Evolutionary conservation across 2,329 filamentous ascomycete genomes (phyloP), one percentile per base, ranked within the genome.

Genomic region (Eurotiales sp.): DNA sequence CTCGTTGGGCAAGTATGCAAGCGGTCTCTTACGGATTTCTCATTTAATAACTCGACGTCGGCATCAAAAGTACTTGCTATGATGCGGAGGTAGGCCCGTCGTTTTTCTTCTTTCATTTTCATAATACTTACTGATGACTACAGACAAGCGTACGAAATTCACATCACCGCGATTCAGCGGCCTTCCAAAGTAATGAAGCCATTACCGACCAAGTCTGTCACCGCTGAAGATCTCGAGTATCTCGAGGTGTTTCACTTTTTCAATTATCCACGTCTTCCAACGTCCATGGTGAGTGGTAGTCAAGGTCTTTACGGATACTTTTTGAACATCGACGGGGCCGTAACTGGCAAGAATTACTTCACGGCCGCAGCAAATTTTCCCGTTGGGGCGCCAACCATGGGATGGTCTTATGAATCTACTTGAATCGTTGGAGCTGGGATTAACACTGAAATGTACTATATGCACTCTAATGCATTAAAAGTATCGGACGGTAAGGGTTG

Each of bases 231-330:
- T 63, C 75, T 95, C 2, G 90, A 95, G 65, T 95, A 95, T 64
- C 75, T 95, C 2, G 90, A 96, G 60, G 88, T 96, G 0, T 96
- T 96, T 65, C 89, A 93, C 61, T 95, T 95, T 65, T 96, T 96
- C 77, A 96, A 96, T 64, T 84, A 95, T 51, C 91, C 90, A 1
- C 77, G 90, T n/a, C 72, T 95, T 17, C 80, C 80, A 0, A 68
- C 72, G 14, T 50, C 46, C 2, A 50, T 50, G 46, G 25, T 43
- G n/a, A 50, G 22, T 19, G 40, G 15, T 19, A 42, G 39, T 19
- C 37, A 30, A 11, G 17, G 17, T 3, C 29, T 50, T 22, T 50
- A 25, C 27, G 23, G 22, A n/a, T 32, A 14, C 14, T 36, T 50
- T 21, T 36, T 50, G 39, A 50, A 50, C 19, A 21, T 50, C 11